phyloP scores from a whole-genome alignment of 257 asterid species.

The Lantana camara region DNA sequence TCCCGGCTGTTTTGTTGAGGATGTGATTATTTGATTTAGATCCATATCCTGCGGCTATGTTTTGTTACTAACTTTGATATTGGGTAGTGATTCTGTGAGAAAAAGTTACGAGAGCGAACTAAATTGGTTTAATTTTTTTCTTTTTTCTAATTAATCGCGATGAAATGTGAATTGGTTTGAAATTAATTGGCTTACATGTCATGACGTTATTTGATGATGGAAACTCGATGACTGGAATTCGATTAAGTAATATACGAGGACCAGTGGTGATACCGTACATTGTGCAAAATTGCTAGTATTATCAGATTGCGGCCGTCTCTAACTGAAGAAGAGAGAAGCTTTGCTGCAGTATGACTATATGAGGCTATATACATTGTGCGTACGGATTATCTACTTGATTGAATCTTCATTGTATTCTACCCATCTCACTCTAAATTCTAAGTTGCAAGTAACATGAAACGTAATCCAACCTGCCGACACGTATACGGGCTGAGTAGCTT shows the following conservation, averaged over 20 bases:
- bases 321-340: background rate
- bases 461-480: conserved; percentile 4
- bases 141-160: background rate
- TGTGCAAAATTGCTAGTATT: conserved; percentile 6
- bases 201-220: background rate
- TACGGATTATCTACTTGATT: conserved; percentile 2
- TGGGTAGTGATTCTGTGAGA: conserved; percentile 15
- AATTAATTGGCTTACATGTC: background rate
- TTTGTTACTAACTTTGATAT: conserved; percentile 16
- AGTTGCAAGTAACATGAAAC: conserved; percentile 5
- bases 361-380: background rate
- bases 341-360: background rate
- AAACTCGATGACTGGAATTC: background rate
- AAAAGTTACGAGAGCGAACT: background rate
- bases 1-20: background rate
- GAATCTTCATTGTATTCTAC: background rate
- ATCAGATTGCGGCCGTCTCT: background rate
- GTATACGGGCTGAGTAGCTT: background rate
- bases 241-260: background rate
- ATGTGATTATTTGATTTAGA: conserved; percentile 32
- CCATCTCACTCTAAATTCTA: background rate
- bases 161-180: conserved; percentile 6
- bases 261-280: background rate
- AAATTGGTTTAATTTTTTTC: background rate
- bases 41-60: conserved; percentile 33